Evolutionary conservation across 139 green algal species (phyloP).

Genomic region (Mesostigma viride): DNA sequence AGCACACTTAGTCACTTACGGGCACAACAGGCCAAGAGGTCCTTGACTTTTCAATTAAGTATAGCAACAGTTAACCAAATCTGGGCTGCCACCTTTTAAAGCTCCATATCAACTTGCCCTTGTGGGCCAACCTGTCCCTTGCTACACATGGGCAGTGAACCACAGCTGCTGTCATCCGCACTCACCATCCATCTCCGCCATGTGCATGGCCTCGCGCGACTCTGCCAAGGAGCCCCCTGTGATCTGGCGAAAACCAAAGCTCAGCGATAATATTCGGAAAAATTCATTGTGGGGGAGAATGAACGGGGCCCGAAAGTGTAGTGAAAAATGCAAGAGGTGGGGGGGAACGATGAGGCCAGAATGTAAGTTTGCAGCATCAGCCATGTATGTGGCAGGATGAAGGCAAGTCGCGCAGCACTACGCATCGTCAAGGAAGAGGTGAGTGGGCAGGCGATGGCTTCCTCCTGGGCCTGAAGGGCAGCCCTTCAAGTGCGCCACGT

Average conservation of each 20-base stretch:
- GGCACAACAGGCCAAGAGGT: not conserved
- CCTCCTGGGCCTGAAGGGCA: too few relatives aligned
- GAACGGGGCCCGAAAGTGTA: not conserved
- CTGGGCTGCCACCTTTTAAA: not conserved
- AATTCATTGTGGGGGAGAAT: too few relatives aligned
- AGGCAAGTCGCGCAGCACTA: too few relatives aligned
- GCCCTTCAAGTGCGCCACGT: too few relatives aligned
- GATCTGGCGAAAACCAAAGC: slow-evolving; percentile 15
- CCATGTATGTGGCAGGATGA: too few relatives aligned
- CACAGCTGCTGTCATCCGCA: not conserved
- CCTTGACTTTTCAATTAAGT: not conserved
- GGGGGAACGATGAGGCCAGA: too few relatives aligned
- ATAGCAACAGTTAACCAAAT: not conserved
- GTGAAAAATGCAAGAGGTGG: too few relatives aligned
- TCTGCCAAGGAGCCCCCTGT: slow-evolving; percentile 18
- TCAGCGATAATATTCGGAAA: too few relatives aligned
- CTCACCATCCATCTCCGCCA: slow-evolving; percentile 15
- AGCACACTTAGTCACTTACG: too few relatives aligned
- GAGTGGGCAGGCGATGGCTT: too few relatives aligned
- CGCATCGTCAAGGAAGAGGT: too few relatives aligned
- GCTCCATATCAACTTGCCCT: not conserved
- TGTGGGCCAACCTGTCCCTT: not conserved
- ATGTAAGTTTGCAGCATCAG: too few relatives aligned
- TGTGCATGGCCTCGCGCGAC: slow-evolving; percentile 1
- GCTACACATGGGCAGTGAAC: not conserved